Percentiles rank a stretch among this genome's conserved stretches.
Evolutionary conservation across 305 asterid genomes (phyloP).

Genomic region (Fraxinus ornus): DNA sequence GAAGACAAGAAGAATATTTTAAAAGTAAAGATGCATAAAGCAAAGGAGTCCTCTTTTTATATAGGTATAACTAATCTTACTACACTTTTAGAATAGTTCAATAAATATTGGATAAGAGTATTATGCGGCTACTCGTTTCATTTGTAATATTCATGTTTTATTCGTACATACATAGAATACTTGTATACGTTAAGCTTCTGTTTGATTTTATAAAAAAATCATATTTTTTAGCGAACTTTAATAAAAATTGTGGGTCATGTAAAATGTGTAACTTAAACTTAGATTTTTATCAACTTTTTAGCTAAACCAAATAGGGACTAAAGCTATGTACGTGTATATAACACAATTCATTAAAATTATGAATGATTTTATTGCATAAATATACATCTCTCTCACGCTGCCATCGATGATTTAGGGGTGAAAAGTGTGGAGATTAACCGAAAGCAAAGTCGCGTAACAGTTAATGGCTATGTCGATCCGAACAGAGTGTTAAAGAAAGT

Average conservation of each 20-base stretch:
- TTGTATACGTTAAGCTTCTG: not conserved
- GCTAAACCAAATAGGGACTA: too few relatives aligned
- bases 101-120: not conserved
- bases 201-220: too few relatives aligned
- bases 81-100: not conserved
- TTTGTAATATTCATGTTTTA: not conserved
- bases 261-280: too few relatives aligned
- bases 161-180: not conserved
- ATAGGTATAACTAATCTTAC: not conserved
- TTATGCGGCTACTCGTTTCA: not conserved
- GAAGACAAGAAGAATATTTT: constrained; percentile 4
- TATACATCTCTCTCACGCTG: not conserved
- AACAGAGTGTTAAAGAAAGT: constrained; percentile 64
- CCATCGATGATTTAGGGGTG: constrained; percentile 50
- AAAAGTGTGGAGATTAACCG: constrained; percentile 66
- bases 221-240: too few relatives aligned
- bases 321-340: not conserved
- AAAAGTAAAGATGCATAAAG: constrained; percentile 1
- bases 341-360: not conserved
- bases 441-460: constrained; percentile 72
- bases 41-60: not conserved
- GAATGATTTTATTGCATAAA: not conserved
- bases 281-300: too few relatives aligned
- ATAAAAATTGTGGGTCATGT: too few relatives aligned
- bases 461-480: constrained; percentile 71